Percentiles rank a stretch among this genome's conserved stretches.
Conservation (phyloP, 2,329 filamentous ascomycete genomes). For the Pseudogymnoascus sp. region DNA sequence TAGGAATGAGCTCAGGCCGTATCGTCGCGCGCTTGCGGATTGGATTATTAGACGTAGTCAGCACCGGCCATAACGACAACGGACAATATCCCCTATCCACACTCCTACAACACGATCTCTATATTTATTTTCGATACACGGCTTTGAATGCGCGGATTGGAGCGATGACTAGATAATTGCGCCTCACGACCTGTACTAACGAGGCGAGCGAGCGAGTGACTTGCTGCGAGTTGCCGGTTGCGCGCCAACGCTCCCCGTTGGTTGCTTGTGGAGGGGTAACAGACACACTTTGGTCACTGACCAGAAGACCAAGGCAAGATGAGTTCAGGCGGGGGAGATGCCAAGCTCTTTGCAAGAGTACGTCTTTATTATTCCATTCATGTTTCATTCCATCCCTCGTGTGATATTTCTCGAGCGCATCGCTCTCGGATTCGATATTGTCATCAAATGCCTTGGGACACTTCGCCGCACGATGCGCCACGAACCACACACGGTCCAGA, state of each 20-base stretch:
- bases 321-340: slow-evolving; percentile 70
- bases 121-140: slow-evolving; percentile 1
- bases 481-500: slow-evolving; percentile 15
- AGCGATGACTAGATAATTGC: slow-evolving; percentile 7
- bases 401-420: not conserved
- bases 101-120: not conserved
- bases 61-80: not conserved
- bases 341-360: slow-evolving; percentile 98
- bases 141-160: not conserved
- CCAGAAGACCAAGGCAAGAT: slow-evolving; percentile 20
- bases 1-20: slow-evolving; percentile 8
- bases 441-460: not conserved
- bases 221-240: slow-evolving; percentile 1
- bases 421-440: slow-evolving; percentile 3
- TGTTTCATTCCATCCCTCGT: slow-evolving; percentile 3
- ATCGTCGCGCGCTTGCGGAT: slow-evolving; percentile 9
- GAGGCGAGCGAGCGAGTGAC: not conserved
- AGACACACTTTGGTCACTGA: slow-evolving; percentile 11
- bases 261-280: slow-evolving; percentile 23
- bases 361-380: slow-evolving; percentile 33
- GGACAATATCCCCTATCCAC: not conserved
- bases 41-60: slow-evolving; percentile 8
- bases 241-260: slow-evolving; percentile 10
- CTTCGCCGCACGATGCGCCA: slow-evolving; percentile 13
- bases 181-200: slow-evolving; percentile 4